Conservation (phyloP, 2,329 filamentous ascomycete species). For the Fusarium beomiforme region DNA sequence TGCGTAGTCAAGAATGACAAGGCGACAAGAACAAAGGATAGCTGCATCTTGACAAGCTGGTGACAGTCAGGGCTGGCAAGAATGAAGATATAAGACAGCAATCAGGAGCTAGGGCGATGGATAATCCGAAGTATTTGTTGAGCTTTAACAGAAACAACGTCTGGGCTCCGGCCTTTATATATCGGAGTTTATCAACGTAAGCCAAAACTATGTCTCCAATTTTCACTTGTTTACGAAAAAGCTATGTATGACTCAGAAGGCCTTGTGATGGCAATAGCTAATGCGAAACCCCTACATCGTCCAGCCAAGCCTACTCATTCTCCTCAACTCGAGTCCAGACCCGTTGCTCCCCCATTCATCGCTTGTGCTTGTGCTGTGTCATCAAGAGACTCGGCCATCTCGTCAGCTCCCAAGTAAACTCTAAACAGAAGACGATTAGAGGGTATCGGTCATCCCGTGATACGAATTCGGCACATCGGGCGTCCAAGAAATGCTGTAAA, state of each 20-base stretch:
- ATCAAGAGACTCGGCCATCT: neutral
- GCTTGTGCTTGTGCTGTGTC: neutral
- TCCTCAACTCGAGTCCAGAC: conserved; percentile 10
- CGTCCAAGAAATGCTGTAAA: conserved; percentile 10
- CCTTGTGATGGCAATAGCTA: conserved; percentile 26
- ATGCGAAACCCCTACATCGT: conserved; percentile 24
- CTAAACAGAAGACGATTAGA: neutral
- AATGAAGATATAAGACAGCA: neutral
- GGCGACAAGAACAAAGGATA: conserved; percentile 3
- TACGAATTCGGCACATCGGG: conserved; percentile 26
- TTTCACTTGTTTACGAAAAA: neutral
- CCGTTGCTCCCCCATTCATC: conserved; percentile 7
- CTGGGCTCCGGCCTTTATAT: conserved; percentile 21
- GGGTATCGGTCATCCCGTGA: conserved; percentile 20
- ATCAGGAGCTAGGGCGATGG: neutral
- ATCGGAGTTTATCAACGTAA: conserved; percentile 1
- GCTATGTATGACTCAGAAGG: conserved; percentile 28
- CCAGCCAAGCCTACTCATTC: conserved; percentile 11
- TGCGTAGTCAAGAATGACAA: conserved; percentile 20
- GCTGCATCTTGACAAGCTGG: conserved; percentile 31
- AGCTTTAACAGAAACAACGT: conserved; percentile 2
- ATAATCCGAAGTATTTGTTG: neutral
- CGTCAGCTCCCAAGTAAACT: conserved; percentile 7
- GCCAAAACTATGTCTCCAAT: neutral
- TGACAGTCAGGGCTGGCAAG: neutral